Evolutionary conservation across 768 basidiomycete genomes (phyloP).

Genomic region (Amyloporia xantha): DNA sequence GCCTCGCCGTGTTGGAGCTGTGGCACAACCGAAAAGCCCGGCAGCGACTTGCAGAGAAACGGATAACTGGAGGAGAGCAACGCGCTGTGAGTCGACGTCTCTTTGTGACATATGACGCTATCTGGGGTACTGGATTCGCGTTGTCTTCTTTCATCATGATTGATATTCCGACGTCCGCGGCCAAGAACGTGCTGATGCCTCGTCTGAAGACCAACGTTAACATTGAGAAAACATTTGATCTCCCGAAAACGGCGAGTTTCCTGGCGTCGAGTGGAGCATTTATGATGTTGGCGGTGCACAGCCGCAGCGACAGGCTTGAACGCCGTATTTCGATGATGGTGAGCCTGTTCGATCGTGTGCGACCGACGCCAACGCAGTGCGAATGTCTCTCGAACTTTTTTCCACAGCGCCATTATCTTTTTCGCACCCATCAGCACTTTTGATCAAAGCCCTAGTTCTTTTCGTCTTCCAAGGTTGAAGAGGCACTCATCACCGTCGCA

Average conservation of each 20-base stretch:
- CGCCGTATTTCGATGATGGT: slow-evolving; percentile 86
- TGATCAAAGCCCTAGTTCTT: too few species aligned
- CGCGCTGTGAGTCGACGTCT: slow-evolving; percentile 58
- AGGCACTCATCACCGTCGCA: too few species aligned
- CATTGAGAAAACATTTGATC: slow-evolving; percentile 67
- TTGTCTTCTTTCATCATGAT: background rate
- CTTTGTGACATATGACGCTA: slow-evolving; percentile 7
- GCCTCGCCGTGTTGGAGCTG: slow-evolving; percentile 60
- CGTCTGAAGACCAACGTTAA: slow-evolving; percentile 79
- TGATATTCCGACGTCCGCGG: background rate
- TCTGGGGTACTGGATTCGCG: slow-evolving; percentile 5
- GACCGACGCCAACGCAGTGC: too few species aligned
- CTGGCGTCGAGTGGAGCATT: slow-evolving; percentile 68
- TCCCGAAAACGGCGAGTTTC: slow-evolving; percentile 43
- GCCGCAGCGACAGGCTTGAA: slow-evolving; percentile 82
- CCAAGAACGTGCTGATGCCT: slow-evolving; percentile 75
- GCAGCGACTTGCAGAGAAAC: slow-evolving; percentile 55
- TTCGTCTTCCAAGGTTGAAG: too few species aligned
- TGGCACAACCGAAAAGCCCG: slow-evolving; percentile 72
- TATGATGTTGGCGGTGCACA: slow-evolving; percentile 83
- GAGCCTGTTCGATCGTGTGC: slow-evolving; percentile 17
- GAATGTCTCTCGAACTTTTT: slow-evolving; percentile 7
- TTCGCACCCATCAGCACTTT: slow-evolving; percentile 85
- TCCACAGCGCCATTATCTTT: slow-evolving; percentile 76
- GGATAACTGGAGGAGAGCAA: slow-evolving; percentile 73